phyloP scores from a whole-genome alignment of 2,329 filamentous ascomycete genomes.

The Endocalyx cinctus region DNA sequence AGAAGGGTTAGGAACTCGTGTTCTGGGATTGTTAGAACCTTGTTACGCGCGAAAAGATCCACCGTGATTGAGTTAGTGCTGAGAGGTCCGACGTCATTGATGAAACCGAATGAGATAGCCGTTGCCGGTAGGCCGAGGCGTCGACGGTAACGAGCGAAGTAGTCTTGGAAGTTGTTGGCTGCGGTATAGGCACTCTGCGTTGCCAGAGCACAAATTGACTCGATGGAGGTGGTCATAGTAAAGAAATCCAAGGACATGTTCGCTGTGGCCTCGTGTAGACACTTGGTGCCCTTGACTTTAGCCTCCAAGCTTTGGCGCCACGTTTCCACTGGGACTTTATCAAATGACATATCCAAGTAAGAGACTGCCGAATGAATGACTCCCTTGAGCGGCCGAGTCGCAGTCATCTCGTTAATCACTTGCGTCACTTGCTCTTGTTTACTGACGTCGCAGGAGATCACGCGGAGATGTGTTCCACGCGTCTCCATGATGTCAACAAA shows the following conservation, averaged over 20 bases:
- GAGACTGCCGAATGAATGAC: not conserved
- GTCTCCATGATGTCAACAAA: not conserved
- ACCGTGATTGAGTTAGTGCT: not conserved
- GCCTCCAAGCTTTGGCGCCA: not conserved
- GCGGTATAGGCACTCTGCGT: slow-evolving; percentile 1
- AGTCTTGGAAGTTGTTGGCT: not conserved
- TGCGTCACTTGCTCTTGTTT: not conserved
- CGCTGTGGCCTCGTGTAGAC: not conserved
- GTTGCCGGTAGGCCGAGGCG: not conserved
- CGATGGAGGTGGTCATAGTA: not conserved
- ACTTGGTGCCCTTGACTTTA: not conserved
- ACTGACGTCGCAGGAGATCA: not conserved
- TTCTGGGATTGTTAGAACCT: not conserved
- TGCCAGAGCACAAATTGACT: not conserved
- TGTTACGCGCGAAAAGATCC: not conserved
- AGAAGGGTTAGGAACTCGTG: not conserved
- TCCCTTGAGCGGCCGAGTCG: not conserved
- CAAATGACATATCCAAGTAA: not conserved
- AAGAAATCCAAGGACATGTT: not conserved
- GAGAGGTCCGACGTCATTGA: not conserved
- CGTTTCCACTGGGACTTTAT: not conserved
- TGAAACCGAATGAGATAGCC: not conserved
- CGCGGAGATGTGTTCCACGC: not conserved
- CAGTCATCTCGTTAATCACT: not conserved
- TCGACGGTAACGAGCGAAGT: slow-evolving; percentile 1